Conservation (phyloP, 176 grass and related monocot genomes). For the Raddia distichophylla region DNA sequence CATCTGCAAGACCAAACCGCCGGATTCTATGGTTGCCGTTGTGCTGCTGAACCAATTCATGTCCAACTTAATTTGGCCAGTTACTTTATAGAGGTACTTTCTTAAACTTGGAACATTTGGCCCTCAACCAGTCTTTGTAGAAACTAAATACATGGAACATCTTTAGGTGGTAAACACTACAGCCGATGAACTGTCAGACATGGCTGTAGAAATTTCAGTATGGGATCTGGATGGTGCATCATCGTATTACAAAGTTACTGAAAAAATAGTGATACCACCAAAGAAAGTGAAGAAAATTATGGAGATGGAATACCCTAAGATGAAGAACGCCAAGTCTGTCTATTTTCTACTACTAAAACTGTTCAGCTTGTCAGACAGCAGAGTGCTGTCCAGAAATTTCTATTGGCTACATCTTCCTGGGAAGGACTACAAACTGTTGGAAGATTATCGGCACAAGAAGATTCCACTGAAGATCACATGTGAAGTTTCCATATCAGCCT, state of each 20-base stretch:
- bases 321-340: conserved; percentile 70
- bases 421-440: conserved; percentile 75
- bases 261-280: conserved; percentile 57
- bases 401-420: conserved; percentile 94
- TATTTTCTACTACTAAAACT: conserved; percentile 96
- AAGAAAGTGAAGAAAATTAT: conserved; percentile 72
- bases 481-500: conserved; percentile 60
- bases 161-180: conserved; percentile 91
- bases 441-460: conserved; percentile 61
- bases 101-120: background rate
- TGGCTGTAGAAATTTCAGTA: conserved; percentile 84
- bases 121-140: background rate
- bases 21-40: conserved; percentile 89
- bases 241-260: conserved; percentile 76
- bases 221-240: conserved; percentile 84
- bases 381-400: conserved; percentile 79
- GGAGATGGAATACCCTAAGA: conserved; percentile 80
- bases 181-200: conserved; percentile 53
- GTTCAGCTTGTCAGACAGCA: conserved; percentile 66
- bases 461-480: conserved; percentile 75
- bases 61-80: conserved; percentile 87
- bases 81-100: conserved; percentile 85
- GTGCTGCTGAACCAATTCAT: conserved; percentile 83
- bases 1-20: conserved; percentile 95
- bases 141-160: conserved; percentile 35